phyloP scores from a whole-genome alignment of 805 yeast species.

The Metschnikowia bowlesiae region DNA sequence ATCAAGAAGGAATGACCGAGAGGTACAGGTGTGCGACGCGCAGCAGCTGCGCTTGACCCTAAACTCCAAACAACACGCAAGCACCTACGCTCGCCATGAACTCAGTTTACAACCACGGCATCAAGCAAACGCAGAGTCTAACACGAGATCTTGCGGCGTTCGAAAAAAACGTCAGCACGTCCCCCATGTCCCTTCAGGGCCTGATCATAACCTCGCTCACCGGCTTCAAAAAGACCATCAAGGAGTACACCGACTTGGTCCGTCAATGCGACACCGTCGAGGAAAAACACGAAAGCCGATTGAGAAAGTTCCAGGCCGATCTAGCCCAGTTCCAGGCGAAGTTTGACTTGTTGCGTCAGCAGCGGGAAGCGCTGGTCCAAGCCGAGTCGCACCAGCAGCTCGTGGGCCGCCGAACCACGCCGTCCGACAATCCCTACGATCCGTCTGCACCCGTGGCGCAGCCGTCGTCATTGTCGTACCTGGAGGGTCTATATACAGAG shows the following conservation, averaged over 20 bases:
- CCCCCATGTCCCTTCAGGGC: conserved; percentile 75
- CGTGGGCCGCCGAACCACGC: conserved; percentile 46
- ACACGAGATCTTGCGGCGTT: conserved; percentile 65
- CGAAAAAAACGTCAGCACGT: conserved; percentile 58
- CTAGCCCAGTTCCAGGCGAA: conserved; percentile 43
- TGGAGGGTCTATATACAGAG: conserved; percentile 70
- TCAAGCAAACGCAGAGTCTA: conserved; percentile 74
- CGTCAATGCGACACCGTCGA: conserved; percentile 55
- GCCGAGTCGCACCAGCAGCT: conserved; percentile 49
- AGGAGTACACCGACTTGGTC: conserved; percentile 57
- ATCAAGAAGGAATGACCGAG: background rate
- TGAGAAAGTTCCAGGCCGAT: conserved; percentile 52
- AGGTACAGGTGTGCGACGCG: background rate
- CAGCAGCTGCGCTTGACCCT: background rate
- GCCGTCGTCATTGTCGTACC: conserved; percentile 34
- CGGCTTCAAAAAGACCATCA: conserved; percentile 69
- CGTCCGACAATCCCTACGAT: conserved; percentile 49
- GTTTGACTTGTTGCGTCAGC: conserved; percentile 50
- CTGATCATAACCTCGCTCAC: conserved; percentile 77
- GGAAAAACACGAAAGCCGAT: conserved; percentile 48
- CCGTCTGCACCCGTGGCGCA: conserved; percentile 18
- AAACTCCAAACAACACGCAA: background rate
- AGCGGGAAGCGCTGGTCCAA: conserved; percentile 50
- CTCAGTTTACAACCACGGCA: conserved; percentile 83
- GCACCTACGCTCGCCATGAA: conserved; percentile 44